These are phyloP conservation scores for Ustilago loliicola DNA, from an alignment of 1,284 basidiomycete species.

Conservation along the genomic window DNA sequence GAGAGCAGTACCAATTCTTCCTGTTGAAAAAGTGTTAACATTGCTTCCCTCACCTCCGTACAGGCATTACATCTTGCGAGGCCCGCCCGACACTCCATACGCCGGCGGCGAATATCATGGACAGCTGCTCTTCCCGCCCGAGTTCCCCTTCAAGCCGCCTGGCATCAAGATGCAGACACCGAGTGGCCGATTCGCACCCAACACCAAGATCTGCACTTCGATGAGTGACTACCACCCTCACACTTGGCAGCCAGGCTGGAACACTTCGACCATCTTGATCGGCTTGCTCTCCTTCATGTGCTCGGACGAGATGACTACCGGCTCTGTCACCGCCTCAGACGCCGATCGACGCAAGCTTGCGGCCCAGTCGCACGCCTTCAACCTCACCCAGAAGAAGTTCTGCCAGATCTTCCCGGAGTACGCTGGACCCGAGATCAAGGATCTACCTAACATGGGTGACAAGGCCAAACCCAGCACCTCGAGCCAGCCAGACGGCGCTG, in stretches of 20 bases:
- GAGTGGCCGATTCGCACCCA: constrained; percentile 90
- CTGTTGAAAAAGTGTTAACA: background rate
- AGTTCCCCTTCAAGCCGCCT: constrained; percentile 77
- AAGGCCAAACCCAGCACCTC: constrained; percentile 21
- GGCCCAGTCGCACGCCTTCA: constrained; percentile 84
- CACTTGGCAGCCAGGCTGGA: constrained; percentile 91
- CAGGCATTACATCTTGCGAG: constrained; percentile 77
- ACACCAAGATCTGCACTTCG: constrained; percentile 81
- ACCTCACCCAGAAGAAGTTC: constrained; percentile 83
- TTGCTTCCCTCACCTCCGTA: background rate
- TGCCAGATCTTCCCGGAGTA: constrained; percentile 67
- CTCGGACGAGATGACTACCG: constrained; percentile 95
- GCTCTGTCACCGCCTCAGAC: constrained; percentile 85
- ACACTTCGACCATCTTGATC: constrained; percentile 93
- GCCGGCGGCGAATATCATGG: constrained; percentile 93
- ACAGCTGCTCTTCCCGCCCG: constrained; percentile 76
- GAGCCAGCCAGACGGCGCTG: constrained; percentile 5
- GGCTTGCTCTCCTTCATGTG: constrained; percentile 95
- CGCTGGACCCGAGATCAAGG: constrained; percentile 29
- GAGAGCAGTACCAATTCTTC: constrained; percentile 5
- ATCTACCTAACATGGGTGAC: constrained; percentile 69
- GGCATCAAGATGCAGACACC: constrained; percentile 98
- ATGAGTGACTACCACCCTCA: constrained; percentile 81
- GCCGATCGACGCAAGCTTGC: constrained; percentile 84
- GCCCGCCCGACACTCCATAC: constrained; percentile 91